A percentile compares a stretch with the other conserved stretches of the same genome.
Conservation (phyloP, 345 rosid genomes). For the Cardamine chenopodiifolia region DNA sequence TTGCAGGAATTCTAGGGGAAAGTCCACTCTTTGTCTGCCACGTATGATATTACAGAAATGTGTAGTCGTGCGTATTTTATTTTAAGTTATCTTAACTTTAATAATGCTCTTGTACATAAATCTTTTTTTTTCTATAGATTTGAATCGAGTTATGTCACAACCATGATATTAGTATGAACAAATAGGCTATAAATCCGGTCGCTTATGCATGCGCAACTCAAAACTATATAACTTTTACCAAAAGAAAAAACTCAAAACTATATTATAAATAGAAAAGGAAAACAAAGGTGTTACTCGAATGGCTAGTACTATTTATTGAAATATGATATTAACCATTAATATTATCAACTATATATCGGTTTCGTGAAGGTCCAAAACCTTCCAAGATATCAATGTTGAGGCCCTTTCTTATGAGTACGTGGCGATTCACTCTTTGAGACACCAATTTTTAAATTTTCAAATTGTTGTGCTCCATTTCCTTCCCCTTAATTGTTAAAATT, state of each 20-base stretch:
- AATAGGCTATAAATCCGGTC: not conserved
- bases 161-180: not conserved
- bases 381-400: not conserved
- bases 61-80: not conserved
- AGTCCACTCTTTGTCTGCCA: slow-evolving; percentile 35
- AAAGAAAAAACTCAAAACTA: not conserved
- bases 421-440: not conserved
- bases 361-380: not conserved
- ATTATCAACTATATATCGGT: too few relatives aligned
- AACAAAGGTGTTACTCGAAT: too few relatives aligned
- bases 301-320: too few relatives aligned
- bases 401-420: not conserved
- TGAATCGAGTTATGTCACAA: not conserved
- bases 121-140: not conserved
- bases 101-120: not conserved
- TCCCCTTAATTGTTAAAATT: not conserved
- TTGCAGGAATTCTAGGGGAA: slow-evolving; percentile 3
- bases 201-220: not conserved
- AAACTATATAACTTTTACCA: not conserved
- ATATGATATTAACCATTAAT: too few relatives aligned
- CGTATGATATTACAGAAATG: slow-evolving; percentile 4
- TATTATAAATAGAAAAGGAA: not conserved
- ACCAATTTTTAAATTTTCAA: not conserved
- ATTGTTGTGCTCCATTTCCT: not conserved
- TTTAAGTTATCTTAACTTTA: not conserved